A percentile compares a stretch with the other conserved stretches of the same genome.
phyloP scores from a whole-genome alignment of 345 rosid genomes.

The Atalantia buxifolia region DNA sequence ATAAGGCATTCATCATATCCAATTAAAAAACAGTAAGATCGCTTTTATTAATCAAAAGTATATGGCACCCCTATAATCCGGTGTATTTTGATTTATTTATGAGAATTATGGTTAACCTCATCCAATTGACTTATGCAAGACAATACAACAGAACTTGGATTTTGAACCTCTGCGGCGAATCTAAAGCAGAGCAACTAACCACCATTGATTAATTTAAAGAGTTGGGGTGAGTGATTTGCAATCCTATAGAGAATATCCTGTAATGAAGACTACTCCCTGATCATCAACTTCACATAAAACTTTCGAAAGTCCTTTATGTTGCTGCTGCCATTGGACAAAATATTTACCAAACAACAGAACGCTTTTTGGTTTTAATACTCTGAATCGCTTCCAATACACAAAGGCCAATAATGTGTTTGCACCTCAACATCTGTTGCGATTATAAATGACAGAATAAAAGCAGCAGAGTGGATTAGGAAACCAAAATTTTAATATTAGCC shows the following conservation, averaged over 20 bases:
- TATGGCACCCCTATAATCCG: background rate
- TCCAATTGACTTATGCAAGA: background rate
- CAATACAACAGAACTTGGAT: background rate
- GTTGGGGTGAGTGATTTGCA: background rate
- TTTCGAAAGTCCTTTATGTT: no score
- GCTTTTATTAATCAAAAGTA: no score
- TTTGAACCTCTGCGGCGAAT: background rate
- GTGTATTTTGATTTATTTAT: background rate
- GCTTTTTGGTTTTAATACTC: no score
- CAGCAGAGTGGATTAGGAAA: background rate
- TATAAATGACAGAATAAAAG: background rate
- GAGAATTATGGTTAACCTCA: background rate
- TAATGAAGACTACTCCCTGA: no score
- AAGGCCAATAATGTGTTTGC: no score
- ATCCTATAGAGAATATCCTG: background rate
- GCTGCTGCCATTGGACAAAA: no score
- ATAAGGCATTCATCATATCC: no score
- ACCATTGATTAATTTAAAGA: background rate
- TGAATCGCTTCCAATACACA: no score
- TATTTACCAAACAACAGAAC: no score
- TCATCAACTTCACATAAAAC: no score
- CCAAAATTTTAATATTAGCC: background rate
- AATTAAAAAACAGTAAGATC: no score
- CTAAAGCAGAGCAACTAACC: background rate
- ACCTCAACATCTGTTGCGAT: no score